Conservation (phyloP, 148 eudicot species). For the Silene latifolia region DNA sequence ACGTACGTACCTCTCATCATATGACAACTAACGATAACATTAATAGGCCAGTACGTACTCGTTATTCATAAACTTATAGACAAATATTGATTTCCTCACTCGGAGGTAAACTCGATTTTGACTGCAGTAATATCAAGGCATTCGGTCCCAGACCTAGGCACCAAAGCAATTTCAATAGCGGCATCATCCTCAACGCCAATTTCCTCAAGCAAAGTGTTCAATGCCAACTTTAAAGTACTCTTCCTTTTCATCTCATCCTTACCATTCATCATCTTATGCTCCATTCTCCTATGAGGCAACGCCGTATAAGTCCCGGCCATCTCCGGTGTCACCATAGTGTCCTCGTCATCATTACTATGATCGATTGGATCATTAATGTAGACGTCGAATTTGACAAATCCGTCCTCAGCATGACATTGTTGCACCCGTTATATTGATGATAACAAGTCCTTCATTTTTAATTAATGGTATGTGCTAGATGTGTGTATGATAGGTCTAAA, state of each 20-base stretch:
- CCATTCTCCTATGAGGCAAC: constrained; percentile 4
- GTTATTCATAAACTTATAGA: no score
- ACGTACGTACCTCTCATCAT: no score
- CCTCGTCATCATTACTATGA: background rate
- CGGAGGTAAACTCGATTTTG: background rate
- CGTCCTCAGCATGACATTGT: no score
- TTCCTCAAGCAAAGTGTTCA: constrained; percentile 7
- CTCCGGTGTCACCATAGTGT: background rate
- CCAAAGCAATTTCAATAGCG: background rate
- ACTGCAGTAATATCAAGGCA: background rate
- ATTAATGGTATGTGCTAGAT: no score
- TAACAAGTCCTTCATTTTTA: no score
- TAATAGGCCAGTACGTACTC: no score
- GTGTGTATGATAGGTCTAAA: no score
- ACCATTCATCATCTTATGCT: background rate
- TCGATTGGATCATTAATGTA: constrained; percentile 4
- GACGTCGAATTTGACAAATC: constrained; percentile 9
- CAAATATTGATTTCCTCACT: background rate
- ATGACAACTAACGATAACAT: no score
- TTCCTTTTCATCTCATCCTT: background rate
- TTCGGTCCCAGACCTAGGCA: constrained; percentile 7
- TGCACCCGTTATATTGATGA: no score
- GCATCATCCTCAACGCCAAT: background rate
- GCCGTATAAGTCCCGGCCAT: background rate
- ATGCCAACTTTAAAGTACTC: background rate